Evolutionary conservation across 768 basidiomycete species (phyloP).

Genomic region (Lactarius tabidus): DNA sequence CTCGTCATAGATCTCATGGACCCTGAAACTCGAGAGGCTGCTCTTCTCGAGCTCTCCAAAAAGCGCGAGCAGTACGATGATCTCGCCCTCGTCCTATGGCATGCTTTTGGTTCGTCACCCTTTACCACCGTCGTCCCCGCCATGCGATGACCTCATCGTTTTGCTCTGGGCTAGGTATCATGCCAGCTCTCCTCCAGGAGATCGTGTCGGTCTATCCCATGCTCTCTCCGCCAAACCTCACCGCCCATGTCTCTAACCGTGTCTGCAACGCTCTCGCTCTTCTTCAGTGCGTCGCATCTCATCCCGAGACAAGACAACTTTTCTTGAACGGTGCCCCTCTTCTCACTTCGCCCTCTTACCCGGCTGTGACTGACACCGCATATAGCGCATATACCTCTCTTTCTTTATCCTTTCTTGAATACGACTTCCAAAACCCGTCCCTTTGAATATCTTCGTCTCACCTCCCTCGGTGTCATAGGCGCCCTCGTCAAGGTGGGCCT

Average conservation of each 20-base stretch:
- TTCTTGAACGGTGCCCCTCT: conserved; percentile 78
- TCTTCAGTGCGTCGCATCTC: conserved; percentile 96
- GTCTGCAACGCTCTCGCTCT: conserved; percentile 98
- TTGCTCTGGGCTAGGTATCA: conserved; percentile 61
- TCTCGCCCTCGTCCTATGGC: conserved; percentile 95
- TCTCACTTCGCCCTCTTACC: not conserved
- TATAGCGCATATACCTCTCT: conserved; percentile 92
- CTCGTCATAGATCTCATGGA: conserved; percentile 88
- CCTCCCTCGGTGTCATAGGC: conserved; percentile 98
- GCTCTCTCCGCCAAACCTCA: conserved; percentile 91
- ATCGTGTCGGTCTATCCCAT: conserved; percentile 98
- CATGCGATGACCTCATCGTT: not conserved
- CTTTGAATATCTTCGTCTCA: conserved; percentile 98
- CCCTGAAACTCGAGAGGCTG: conserved; percentile 77
- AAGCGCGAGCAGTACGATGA: conserved; percentile 99
- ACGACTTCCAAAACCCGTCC: conserved; percentile 99
- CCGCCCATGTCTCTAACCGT: conserved; percentile 95
- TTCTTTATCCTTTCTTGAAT: conserved; percentile 96
- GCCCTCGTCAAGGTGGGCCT: conserved; percentile 85
- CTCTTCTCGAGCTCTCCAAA: conserved; percentile 94
- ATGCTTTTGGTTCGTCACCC: conserved; percentile 77
- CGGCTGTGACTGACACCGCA: not conserved
- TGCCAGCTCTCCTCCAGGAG: conserved; percentile 96
- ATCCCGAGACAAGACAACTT: conserved; percentile 90
- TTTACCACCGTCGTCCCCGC: conserved; percentile 10